These are phyloP conservation scores for Cyclostephanos invisitatus DNA, from an alignment of 108 stramenopile genomes.

Conservation along the genomic window DNA sequence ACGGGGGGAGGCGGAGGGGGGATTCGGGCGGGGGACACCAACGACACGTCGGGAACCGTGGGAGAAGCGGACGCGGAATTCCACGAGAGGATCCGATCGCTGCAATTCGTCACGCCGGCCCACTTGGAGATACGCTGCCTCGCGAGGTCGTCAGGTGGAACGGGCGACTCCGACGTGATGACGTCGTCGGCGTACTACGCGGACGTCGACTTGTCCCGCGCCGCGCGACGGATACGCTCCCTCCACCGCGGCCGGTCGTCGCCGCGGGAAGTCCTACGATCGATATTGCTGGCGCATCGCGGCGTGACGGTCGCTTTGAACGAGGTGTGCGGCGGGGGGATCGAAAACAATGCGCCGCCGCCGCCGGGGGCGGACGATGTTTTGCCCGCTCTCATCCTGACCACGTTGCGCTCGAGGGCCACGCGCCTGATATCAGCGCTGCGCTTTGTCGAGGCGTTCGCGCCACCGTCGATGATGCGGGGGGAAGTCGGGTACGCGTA, in stretches of 20 bases:
- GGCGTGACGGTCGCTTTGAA: constrained; percentile 66
- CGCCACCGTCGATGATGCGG: constrained; percentile 57
- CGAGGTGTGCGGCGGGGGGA: constrained; percentile 35
- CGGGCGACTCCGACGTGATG: not conserved
- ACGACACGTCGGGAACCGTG: constrained; percentile 10
- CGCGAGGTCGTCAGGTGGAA: constrained; percentile 11
- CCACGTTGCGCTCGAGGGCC: constrained; percentile 62
- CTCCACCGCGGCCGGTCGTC: constrained; percentile 61
- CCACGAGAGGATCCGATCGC: constrained; percentile 38
- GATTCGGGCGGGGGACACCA: not conserved
- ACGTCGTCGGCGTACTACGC: not conserved
- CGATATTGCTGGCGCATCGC: constrained; percentile 64
- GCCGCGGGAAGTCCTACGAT: constrained; percentile 70
- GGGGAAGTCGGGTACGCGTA: constrained; percentile 87
- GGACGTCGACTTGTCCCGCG: constrained; percentile 49
- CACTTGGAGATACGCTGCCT: constrained; percentile 83
- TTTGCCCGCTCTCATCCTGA: constrained; percentile 78
- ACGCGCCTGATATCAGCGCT: constrained; percentile 48
- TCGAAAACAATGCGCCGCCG: constrained; percentile 9
- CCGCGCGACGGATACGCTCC: constrained; percentile 55
- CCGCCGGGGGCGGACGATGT: constrained; percentile 84
- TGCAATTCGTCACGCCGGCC: constrained; percentile 69
- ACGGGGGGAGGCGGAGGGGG: not conserved
- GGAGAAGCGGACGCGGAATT: constrained; percentile 31
- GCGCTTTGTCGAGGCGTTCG: constrained; percentile 68